Conservation (phyloP, 2,329 filamentous ascomycete genomes). For the Colletotrichum chrysophilum region DNA sequence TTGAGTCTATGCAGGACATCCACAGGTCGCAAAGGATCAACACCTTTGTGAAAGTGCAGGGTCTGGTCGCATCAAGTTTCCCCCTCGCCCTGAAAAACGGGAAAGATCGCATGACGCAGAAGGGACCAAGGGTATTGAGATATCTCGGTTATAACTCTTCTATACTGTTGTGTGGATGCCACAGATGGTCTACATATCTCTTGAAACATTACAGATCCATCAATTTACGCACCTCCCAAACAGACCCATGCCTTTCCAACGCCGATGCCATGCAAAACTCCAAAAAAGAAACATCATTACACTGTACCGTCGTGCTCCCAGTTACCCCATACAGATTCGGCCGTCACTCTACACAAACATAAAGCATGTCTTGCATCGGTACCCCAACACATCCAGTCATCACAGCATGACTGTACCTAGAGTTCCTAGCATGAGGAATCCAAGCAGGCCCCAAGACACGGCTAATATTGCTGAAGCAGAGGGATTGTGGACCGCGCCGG, state of each 20-base stretch:
- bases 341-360: slow-evolving; percentile 6
- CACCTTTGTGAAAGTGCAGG: background rate
- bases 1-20: background rate
- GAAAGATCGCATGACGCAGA: background rate
- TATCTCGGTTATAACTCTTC: background rate
- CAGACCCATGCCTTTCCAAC: background rate
- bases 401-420: background rate
- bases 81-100: background rate
- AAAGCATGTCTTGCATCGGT: background rate
- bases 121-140: background rate
- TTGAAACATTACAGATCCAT: background rate
- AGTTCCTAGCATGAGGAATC: background rate
- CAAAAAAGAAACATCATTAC: background rate
- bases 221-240: background rate
- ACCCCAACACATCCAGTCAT: background rate
- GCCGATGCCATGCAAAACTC: slow-evolving; percentile 19
- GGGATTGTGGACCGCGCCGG: slow-evolving; percentile 61
- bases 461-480: slow-evolving; percentile 31
- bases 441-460: slow-evolving; percentile 27
- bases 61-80: background rate
- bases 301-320: background rate
- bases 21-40: background rate
- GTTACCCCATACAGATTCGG: background rate
- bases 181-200: background rate
- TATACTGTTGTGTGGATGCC: background rate